These are phyloP conservation scores for Gossypium trilobum DNA, from an alignment of 441 rosid species.

Conservation along the genomic window DNA sequence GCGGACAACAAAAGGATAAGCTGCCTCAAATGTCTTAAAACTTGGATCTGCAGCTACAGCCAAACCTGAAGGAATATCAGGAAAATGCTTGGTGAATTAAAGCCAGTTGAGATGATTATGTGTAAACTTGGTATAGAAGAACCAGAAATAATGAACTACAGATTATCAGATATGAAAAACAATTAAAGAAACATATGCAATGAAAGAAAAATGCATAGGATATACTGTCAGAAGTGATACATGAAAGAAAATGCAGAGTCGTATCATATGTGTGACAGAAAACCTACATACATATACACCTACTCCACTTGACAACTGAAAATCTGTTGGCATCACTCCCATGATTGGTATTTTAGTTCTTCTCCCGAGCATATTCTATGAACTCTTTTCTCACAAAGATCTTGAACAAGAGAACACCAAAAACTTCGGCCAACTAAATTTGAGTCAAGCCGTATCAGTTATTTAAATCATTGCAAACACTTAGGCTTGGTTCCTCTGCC, in stretches of 20 bases:
- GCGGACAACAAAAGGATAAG: conserved; percentile 74
- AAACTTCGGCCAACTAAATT: not conserved
- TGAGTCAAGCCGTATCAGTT: not conserved
- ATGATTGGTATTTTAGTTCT: not conserved
- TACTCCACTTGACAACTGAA: not conserved
- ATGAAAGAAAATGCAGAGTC: not conserved
- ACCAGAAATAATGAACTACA: not conserved
- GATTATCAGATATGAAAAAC: not conserved
- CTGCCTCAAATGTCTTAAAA: conserved; percentile 81
- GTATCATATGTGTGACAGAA: not conserved
- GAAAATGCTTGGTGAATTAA: conserved; percentile 13
- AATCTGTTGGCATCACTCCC: not conserved
- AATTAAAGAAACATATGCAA: not conserved
- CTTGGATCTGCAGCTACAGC: conserved; percentile 68
- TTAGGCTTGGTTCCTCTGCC: conserved; percentile 1
- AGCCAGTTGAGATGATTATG: not conserved
- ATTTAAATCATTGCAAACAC: not conserved
- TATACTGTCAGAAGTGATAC: not conserved
- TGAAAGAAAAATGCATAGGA: not conserved
- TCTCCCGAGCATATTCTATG: not conserved
- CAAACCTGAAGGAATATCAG: conserved; percentile 50
- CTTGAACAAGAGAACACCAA: not conserved
- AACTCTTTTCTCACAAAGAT: not conserved
- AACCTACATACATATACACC: not conserved
- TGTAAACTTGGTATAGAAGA: not conserved